A percentile compares a stretch with the other conserved stretches of the same genome.
These are phyloP conservation scores for Wickerhamiella nectarea DNA, from an alignment of 805 yeast genomes.

Conservation along the genomic window DNA sequence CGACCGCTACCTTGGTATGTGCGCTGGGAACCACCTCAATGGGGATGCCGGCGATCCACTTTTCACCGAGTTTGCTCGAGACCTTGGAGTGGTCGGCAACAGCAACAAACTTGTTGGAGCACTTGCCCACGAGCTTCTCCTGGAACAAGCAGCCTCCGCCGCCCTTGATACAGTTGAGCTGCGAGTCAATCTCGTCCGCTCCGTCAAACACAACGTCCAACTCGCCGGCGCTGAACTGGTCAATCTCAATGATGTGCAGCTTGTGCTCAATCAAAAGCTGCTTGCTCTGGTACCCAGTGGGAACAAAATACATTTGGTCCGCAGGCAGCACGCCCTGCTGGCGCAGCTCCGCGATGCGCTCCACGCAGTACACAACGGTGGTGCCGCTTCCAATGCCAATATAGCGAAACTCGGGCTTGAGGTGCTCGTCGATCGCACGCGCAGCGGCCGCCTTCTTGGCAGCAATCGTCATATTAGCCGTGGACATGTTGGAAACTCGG, in stretches of 20 bases:
- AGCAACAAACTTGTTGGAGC: constrained; percentile 60
- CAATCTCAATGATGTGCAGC: constrained; percentile 62
- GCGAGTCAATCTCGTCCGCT: constrained; percentile 86
- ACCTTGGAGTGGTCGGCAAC: constrained; percentile 90
- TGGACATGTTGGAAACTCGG: not conserved
- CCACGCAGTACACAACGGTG: constrained; percentile 95
- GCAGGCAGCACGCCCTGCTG: constrained; percentile 29
- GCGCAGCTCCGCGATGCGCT: constrained; percentile 62
- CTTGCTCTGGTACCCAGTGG: constrained; percentile 94
- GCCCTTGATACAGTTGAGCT: constrained; percentile 82
- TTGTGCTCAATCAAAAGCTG: constrained; percentile 75
- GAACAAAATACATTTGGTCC: constrained; percentile 57
- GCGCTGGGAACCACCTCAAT: constrained; percentile 89
- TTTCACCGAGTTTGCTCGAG: constrained; percentile 56
- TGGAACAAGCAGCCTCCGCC: constrained; percentile 98
- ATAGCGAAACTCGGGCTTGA: constrained; percentile 52
- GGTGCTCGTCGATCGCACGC: constrained; percentile 79
- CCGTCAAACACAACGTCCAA: constrained; percentile 96
- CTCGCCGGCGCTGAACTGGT: constrained; percentile 49
- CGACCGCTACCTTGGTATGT: constrained; percentile 57
- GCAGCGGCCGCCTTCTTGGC: constrained; percentile 84
- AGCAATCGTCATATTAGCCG: constrained; percentile 6
- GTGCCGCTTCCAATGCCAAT: constrained; percentile 96
- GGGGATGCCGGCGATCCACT: constrained; percentile 87
- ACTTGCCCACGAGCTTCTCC: constrained; percentile 82